Percentiles rank a stretch among this genome's conserved stretches.
These are phyloP conservation scores for Linnemannia exigua DNA, from an alignment of 192 early-diverging fungal genomes.

Conservation along the genomic window DNA sequence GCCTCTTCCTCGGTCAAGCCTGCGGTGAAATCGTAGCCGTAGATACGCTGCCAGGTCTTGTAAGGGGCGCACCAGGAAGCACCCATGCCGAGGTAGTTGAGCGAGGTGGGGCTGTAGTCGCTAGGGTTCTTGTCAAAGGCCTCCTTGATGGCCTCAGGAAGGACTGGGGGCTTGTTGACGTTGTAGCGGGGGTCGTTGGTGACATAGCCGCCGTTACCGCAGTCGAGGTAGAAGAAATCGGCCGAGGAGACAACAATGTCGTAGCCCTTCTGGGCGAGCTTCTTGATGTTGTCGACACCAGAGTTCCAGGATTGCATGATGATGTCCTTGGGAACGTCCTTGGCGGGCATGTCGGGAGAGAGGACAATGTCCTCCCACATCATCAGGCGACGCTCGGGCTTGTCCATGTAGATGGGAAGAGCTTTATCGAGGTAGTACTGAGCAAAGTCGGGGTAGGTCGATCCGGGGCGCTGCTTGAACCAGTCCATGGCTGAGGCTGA, in stretches of 20 bases:
- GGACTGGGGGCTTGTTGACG: conserved; percentile 43
- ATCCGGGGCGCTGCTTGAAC: conserved; percentile 52
- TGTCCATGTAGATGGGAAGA: conserved; percentile 59
- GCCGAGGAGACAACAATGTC: conserved; percentile 72
- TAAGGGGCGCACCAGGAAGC: conserved; percentile 83
- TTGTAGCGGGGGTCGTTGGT: conserved; percentile 69
- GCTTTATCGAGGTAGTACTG: conserved; percentile 70
- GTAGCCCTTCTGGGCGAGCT: conserved; percentile 70
- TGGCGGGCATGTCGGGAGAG: conserved; percentile 55
- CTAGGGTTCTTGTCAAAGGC: conserved; percentile 39
- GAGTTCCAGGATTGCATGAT: conserved; percentile 78
- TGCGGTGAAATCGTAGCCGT: conserved; percentile 74
- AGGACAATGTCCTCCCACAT: conserved; percentile 82
- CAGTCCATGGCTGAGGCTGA: conserved; percentile 61
- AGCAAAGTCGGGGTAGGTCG: conserved; percentile 55
- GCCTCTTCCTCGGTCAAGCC: conserved; percentile 66
- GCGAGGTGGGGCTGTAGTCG: conserved; percentile 28
- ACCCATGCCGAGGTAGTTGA: conserved; percentile 61
- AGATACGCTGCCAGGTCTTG: conserved; percentile 83
- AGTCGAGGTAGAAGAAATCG: conserved; percentile 81
- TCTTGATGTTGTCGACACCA: conserved; percentile 68
- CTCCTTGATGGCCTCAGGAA: conserved; percentile 42
- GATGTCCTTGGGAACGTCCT: conserved; percentile 66
- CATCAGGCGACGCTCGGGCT: conserved; percentile 67
- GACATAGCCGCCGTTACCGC: conserved; percentile 80